These are phyloP conservation scores for Avena sativa DNA, from an alignment of 176 grass and related monocot genomes.

Conservation along the genomic window DNA sequence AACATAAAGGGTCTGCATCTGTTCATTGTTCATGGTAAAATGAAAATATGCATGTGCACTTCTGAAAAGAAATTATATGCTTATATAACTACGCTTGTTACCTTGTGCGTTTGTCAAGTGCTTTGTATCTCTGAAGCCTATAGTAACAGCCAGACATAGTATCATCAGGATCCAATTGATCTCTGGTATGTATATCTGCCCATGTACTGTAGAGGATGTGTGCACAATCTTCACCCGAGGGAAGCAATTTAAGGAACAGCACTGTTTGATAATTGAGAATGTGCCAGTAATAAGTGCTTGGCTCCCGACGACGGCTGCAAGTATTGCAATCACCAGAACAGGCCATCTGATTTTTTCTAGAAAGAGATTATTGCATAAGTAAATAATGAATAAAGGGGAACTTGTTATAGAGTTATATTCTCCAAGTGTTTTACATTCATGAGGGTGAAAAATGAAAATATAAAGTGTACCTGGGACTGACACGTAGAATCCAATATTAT, in stretches of 20 bases:
- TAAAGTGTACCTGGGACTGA: conserved; percentile 86
- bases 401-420: neutral
- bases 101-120: conserved; percentile 81
- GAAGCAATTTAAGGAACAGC: conserved; percentile 79
- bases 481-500: conserved; percentile 90
- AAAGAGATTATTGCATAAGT: conserved; percentile 48
- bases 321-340: conserved; percentile 82
- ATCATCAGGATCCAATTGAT: conserved; percentile 98
- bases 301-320: conserved; percentile 78
- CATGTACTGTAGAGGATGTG: conserved; percentile 81
- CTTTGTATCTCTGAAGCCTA: conserved; percentile 91
- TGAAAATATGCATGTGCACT: neutral
- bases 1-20: neutral
- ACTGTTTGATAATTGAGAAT: conserved; percentile 97
- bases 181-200: conserved; percentile 96
- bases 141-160: conserved; percentile 79
- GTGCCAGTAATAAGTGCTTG: conserved; percentile 94
- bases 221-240: conserved; percentile 92
- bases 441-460: conserved; percentile 23
- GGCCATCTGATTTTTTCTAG: conserved; percentile 96
- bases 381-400: conserved; percentile 1
- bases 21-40: neutral
- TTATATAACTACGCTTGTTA: conserved; percentile 21
- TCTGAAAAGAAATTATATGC: neutral
- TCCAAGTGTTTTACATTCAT: neutral